These are phyloP conservation scores for Arthroderma uncinatum DNA, from an alignment of 2,329 filamentous ascomycete species.

Conservation along the genomic window DNA sequence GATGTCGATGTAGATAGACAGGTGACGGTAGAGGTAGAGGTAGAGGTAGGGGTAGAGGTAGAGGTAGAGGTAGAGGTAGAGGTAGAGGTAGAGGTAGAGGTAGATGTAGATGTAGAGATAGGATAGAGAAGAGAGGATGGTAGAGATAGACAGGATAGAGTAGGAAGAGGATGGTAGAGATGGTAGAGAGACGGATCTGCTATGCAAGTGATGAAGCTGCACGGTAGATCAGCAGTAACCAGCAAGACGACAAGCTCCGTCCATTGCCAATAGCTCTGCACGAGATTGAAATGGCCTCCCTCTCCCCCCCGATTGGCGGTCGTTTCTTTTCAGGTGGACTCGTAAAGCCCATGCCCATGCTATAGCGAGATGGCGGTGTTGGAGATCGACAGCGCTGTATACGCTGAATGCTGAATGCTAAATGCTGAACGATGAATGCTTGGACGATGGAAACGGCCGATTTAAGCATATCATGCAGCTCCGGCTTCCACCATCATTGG, in stretches of 20 bases:
- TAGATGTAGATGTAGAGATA: no score
- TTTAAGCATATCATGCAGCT: slow-evolving; percentile 3
- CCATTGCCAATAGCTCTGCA: background rate
- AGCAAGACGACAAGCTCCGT: background rate
- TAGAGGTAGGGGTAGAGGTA: no score
- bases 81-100: no score
- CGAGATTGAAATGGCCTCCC: background rate
- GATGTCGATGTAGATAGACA: no score
- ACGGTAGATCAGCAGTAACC: background rate
- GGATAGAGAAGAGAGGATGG: background rate
- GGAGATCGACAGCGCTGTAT: no score
- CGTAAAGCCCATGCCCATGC: background rate
- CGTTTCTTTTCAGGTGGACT: background rate
- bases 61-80: no score
- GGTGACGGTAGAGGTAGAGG: no score
- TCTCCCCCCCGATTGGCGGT: background rate
- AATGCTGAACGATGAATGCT: background rate
- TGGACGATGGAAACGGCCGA: background rate
- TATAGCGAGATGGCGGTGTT: background rate
- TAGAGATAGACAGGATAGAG: background rate
- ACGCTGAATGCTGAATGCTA: no score
- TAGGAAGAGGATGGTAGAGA: no score
- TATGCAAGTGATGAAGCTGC: background rate
- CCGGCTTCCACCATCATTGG: background rate
- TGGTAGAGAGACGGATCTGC: no score